These are phyloP conservation scores for Lavandula angustifolia DNA, from an alignment of 257 asterid genomes.

Conservation along the genomic window DNA sequence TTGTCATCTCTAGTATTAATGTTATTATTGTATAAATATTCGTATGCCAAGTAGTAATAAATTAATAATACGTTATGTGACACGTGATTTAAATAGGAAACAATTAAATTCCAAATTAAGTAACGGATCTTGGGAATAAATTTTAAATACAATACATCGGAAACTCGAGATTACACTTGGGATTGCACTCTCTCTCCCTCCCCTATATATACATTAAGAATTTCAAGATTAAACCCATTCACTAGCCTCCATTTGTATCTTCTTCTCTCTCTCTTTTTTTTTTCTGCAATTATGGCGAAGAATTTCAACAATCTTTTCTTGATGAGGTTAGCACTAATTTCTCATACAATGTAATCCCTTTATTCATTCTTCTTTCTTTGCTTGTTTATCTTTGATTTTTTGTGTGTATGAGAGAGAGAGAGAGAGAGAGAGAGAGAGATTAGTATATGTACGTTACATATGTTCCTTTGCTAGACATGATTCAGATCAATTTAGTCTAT, in stretches of 20 bases:
- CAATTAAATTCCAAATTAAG: not conserved
- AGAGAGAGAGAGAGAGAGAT: not conserved
- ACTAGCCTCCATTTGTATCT: not conserved
- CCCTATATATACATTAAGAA: conserved; percentile 8
- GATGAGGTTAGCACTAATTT: conserved; percentile 27
- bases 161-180: not conserved
- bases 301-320: conserved; percentile 28
- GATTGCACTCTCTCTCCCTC: not conserved
- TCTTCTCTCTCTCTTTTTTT: too few relatives aligned
- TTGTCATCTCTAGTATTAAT: too few relatives aligned
- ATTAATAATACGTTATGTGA: not conserved
- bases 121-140: not conserved
- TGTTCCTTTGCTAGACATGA: too few relatives aligned
- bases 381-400: not conserved
- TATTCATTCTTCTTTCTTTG: not conserved
- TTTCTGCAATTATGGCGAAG: conserved; percentile 29
- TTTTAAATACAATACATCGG: not conserved
- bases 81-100: not conserved
- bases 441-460: too few relatives aligned
- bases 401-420: conserved; percentile 1
- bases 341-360: conserved; percentile 5
- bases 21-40: not conserved
- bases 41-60: not conserved
- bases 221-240: not conserved
- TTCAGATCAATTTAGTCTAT: too few relatives aligned